Evolutionary conservation across 257 asterid species (phyloP).

Genomic region (Thymus quinquecostatus): DNA sequence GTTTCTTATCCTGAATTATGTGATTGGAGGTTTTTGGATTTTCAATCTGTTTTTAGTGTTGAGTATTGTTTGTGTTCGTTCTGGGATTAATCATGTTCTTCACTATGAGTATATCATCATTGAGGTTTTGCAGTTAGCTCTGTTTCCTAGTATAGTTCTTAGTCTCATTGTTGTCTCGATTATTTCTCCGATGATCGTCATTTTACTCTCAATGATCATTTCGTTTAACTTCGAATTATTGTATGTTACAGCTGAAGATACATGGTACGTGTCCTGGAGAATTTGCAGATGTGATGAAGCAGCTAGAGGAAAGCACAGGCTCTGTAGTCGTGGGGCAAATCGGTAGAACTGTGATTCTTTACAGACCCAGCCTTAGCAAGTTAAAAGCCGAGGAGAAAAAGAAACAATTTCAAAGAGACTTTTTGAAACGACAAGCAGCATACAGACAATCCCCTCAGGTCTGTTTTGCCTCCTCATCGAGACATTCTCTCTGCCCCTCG

Average conservation of each 20-base stretch:
- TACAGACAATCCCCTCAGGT: conserved; percentile 50
- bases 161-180: background rate
- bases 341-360: conserved; percentile 90
- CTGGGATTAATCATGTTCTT: background rate
- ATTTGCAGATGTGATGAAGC: conserved; percentile 70
- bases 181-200: background rate
- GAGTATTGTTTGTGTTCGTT: background rate
- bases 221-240: background rate
- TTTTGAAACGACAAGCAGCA: conserved; percentile 40
- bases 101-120: background rate
- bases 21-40: background rate
- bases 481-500: background rate
- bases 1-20: background rate
- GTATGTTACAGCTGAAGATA: conserved; percentile 65
- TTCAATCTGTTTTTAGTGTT: background rate
- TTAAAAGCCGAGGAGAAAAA: conserved; percentile 82
- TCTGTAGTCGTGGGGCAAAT: conserved; percentile 72
- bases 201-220: background rate
- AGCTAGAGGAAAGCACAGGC: conserved; percentile 72
- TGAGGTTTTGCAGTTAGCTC: background rate
- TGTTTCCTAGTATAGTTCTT: background rate
- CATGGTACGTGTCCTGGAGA: conserved; percentile 81
- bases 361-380: conserved; percentile 85
- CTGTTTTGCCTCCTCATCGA: background rate
- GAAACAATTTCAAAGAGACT: conserved; percentile 47